These are phyloP conservation scores for Zoysia japonica DNA, from an alignment of 176 grass and related monocot genomes.

Conservation along the genomic window DNA sequence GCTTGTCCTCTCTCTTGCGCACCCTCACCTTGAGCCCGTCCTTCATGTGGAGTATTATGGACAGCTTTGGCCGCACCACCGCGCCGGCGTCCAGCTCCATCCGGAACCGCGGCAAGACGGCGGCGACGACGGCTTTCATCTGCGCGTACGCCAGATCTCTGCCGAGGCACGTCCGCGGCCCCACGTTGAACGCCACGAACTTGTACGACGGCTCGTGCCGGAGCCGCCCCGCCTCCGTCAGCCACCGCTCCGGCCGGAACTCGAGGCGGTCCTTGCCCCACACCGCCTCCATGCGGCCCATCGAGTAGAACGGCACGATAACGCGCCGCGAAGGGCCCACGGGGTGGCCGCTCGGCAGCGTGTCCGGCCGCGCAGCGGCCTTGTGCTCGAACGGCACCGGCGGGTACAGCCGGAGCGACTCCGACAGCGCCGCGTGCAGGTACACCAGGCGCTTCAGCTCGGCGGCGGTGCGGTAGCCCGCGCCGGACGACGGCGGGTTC, in stretches of 20 bases:
- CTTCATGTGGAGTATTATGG: constrained; percentile 82
- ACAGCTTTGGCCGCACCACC: constrained; percentile 55
- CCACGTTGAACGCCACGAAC: constrained; percentile 84
- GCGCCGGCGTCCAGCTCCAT: constrained; percentile 41
- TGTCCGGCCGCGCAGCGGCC: constrained; percentile 42
- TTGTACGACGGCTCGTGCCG: constrained; percentile 72
- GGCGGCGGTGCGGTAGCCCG: constrained; percentile 3
- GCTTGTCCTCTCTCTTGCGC: constrained; percentile 26
- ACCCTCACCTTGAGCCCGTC: constrained; percentile 61
- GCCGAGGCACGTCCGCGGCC: constrained; percentile 65
- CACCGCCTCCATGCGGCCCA: constrained; percentile 77
- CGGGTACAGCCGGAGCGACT: constrained; percentile 72
- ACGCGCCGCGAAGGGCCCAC: constrained; percentile 35
- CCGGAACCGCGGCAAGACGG: constrained; percentile 53
- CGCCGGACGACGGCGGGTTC: constrained; percentile 1
- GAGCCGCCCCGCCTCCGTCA: constrained; percentile 45
- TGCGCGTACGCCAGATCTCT: constrained; percentile 66
- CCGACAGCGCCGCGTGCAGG: constrained; percentile 76
- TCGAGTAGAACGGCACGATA: constrained; percentile 66
- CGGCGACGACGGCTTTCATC: constrained; percentile 61
- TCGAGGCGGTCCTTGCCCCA: constrained; percentile 87
- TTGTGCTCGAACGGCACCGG: constrained; percentile 82
- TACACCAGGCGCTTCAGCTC: constrained; percentile 62
- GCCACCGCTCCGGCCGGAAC: constrained; percentile 83
- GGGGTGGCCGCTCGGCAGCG: constrained; percentile 56